Evolutionary conservation across 2,329 filamentous ascomycete species (phyloP).

Genomic region (Colletotrichum sansevieriae): DNA sequence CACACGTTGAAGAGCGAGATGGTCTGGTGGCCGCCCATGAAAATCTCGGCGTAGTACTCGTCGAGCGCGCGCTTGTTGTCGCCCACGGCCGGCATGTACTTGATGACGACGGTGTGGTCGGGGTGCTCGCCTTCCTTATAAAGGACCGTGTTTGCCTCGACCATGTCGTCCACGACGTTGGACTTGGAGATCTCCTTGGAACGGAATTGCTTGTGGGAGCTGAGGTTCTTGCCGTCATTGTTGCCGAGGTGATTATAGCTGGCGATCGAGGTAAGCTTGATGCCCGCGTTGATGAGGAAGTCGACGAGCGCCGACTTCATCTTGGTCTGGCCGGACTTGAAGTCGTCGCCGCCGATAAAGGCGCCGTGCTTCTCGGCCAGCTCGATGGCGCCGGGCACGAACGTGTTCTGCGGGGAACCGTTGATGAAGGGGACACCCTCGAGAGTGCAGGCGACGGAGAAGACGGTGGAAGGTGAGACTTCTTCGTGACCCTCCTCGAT

Average conservation of each 20-base stretch:
- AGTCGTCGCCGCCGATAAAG: constrained; percentile 98
- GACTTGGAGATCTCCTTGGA: constrained; percentile 99
- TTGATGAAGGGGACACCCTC: constrained; percentile 97
- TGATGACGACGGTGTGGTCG: constrained; percentile 99
- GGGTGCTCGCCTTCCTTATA: constrained; percentile 95
- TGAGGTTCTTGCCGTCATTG: constrained; percentile 99
- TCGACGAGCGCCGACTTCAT: constrained; percentile 99
- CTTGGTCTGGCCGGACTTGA: constrained; percentile 99
- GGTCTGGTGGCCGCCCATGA: constrained; percentile 97
- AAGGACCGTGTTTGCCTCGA: constrained; percentile 91
- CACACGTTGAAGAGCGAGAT: constrained; percentile 99
- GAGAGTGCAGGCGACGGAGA: constrained; percentile 93
- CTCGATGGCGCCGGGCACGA: constrained; percentile 91
- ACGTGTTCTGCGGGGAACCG: constrained; percentile 98
- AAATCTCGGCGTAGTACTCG: constrained; percentile 99
- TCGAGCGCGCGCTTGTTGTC: constrained; percentile 99
- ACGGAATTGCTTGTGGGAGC: constrained; percentile 97
- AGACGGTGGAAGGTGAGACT: constrained; percentile 94
- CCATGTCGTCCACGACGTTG: constrained; percentile 99
- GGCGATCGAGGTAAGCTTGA: constrained; percentile 98
- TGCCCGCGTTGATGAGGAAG: constrained; percentile 97
- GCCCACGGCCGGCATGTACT: constrained; percentile 99
- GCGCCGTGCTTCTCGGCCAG: constrained; percentile 88
- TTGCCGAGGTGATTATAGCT: constrained; percentile 99
- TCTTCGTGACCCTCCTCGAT: constrained; percentile 91